A percentile compares a stretch with the other conserved stretches of the same genome.
Conservation (phyloP, 208 protist species). For the Polymyxa betae region DNA sequence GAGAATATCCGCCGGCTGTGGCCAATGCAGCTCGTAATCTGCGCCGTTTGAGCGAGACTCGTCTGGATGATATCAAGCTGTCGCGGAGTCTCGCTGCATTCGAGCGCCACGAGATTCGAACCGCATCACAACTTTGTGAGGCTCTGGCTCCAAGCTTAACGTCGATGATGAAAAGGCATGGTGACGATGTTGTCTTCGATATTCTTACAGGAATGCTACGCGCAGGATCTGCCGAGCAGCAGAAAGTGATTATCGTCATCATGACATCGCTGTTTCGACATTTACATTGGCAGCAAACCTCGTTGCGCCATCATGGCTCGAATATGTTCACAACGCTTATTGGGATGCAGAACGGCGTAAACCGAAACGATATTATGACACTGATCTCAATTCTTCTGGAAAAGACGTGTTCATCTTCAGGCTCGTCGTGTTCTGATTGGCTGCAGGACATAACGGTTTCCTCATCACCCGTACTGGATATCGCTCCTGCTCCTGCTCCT, state of each 20-base stretch:
- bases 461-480: neutral
- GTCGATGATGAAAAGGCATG: neutral
- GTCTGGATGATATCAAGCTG: neutral
- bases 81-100: neutral
- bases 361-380: neutral
- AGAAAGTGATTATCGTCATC: neutral
- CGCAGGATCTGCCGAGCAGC: neutral
- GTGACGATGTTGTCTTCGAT: neutral
- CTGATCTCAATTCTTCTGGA: neutral
- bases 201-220: neutral
- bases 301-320: neutral
- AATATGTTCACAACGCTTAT: neutral
- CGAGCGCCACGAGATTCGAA: neutral
- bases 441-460: neutral
- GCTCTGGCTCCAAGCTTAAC: neutral
- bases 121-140: neutral
- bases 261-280: neutral
- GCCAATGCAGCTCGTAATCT: neutral
- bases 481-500: neutral
- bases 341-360: neutral
- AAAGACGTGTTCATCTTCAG: neutral
- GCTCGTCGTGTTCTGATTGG: neutral
- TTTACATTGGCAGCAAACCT: neutral
- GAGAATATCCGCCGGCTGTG: neutral
- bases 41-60: neutral